Conservation (phyloP, 352 stramenopile genomes). For the Globisporangium splendens region DNA sequence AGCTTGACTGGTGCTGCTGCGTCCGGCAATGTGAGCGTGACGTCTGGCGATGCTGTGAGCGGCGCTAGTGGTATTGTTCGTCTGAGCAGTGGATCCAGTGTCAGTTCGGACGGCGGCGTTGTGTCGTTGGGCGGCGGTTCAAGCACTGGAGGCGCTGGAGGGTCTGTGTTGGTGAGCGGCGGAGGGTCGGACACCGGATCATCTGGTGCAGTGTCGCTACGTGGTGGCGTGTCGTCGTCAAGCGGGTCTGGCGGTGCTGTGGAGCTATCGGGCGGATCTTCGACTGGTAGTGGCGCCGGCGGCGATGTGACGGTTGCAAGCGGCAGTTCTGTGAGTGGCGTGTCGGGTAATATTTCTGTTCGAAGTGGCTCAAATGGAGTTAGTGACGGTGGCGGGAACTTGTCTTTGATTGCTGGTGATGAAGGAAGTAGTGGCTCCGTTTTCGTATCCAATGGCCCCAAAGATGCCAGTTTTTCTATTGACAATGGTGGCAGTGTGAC, state of each 20-base stretch:
- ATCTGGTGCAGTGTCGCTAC: too few relatives aligned
- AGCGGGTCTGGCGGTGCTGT: too few relatives aligned
- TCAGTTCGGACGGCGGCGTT: conserved; percentile 10
- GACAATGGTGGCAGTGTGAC: too few relatives aligned
- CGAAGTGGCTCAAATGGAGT: too few relatives aligned
- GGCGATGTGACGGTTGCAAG: conserved; percentile 24
- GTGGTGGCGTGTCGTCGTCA: too few relatives aligned
- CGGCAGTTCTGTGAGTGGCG: conserved; percentile 11
- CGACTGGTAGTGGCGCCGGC: conserved; percentile 17
- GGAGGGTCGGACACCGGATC: too few relatives aligned
- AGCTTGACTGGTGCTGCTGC: neutral
- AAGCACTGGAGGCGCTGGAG: conserved; percentile 11
- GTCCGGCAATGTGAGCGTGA: conserved; percentile 8
- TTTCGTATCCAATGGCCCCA: too few relatives aligned
- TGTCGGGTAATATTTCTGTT: too few relatives aligned
- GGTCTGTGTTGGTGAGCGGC: neutral
- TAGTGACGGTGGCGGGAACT: too few relatives aligned
- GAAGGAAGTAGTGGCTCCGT: too few relatives aligned
- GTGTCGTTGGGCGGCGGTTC: conserved; percentile 18
- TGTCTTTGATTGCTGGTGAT: too few relatives aligned
- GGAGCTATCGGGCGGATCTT: conserved; percentile 9
- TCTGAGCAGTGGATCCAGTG: conserved; percentile 19
- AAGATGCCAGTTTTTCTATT: too few relatives aligned
- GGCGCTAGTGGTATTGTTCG: conserved; percentile 19
- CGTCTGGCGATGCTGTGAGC: conserved; percentile 7